Evolutionary conservation across 2,329 filamentous ascomycete species (phyloP).

Genomic region (Colletotrichum australisinense): DNA sequence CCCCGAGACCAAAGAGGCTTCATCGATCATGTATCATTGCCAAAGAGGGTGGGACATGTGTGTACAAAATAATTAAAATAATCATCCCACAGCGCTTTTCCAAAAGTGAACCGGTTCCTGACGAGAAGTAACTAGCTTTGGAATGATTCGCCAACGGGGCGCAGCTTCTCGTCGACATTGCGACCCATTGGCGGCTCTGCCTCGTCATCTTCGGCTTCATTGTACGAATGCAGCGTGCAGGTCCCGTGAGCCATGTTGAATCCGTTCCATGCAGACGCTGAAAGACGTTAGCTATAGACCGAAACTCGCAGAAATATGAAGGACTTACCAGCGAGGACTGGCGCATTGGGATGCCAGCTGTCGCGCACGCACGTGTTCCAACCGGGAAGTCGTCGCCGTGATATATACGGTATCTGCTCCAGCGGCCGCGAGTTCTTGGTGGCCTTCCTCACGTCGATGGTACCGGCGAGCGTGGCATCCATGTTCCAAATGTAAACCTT

Average conservation of each 20-base stretch:
- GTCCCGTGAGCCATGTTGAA: slow-evolving; percentile 79
- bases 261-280: slow-evolving; percentile 86
- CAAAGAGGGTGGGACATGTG: slow-evolving; percentile 29
- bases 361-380: slow-evolving; percentile 88
- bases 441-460: slow-evolving; percentile 80
- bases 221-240: slow-evolving; percentile 82
- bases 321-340: slow-evolving; percentile 75
- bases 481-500: slow-evolving; percentile 93
- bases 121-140: not conserved
- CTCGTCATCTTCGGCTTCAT: slow-evolving; percentile 76
- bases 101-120: not conserved
- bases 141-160: slow-evolving; percentile 41
- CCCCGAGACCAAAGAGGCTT: slow-evolving; percentile 28
- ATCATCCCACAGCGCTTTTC: slow-evolving; percentile 17
- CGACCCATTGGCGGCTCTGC: slow-evolving; percentile 68
- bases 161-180: slow-evolving; percentile 70
- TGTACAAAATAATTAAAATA: slow-evolving; percentile 34
- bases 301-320: not conserved
- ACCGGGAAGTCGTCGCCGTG: slow-evolving; percentile 64
- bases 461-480: slow-evolving; percentile 84
- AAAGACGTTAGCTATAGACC: not conserved
- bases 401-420: slow-evolving; percentile 66
- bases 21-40: slow-evolving; percentile 36
- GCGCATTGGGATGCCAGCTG: slow-evolving; percentile 90
- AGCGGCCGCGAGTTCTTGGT: slow-evolving; percentile 72